A percentile compares a stretch with the other conserved stretches of the same genome.
Conservation (phyloP, 2,329 filamentous ascomycete genomes). For the Scedosporium boydii region DNA sequence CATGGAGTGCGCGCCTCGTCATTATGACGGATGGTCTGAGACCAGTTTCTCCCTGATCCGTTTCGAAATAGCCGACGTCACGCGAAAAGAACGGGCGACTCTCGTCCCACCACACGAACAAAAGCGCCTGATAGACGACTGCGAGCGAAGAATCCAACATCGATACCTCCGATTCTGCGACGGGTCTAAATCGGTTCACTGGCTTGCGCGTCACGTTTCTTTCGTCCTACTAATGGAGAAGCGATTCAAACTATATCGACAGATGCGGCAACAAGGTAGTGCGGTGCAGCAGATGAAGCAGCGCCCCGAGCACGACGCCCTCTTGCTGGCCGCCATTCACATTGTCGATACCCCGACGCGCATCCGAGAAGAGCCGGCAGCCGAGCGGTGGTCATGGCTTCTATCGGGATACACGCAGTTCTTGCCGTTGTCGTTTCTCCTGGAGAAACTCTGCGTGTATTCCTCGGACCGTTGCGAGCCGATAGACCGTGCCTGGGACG, state of each 20-base stretch:
- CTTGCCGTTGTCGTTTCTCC: not conserved
- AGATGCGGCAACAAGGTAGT: not conserved
- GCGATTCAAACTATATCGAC: not conserved
- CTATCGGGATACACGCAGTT: conserved; percentile 1
- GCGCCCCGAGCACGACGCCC: not conserved
- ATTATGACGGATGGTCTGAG: not conserved
- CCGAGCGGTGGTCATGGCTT: not conserved
- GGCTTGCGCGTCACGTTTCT: not conserved
- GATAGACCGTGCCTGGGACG: not conserved
- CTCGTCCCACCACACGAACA: not conserved
- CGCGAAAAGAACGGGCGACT: not conserved
- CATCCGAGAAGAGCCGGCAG: not conserved
- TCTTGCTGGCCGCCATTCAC: not conserved
- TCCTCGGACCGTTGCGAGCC: not conserved
- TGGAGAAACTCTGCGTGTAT: not conserved
- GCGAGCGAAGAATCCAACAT: not conserved
- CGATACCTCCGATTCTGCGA: not conserved
- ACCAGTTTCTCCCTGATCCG: not conserved
- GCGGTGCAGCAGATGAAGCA: not conserved
- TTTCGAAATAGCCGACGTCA: not conserved
- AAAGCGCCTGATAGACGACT: not conserved
- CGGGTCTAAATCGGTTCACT: not conserved
- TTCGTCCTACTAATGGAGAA: not conserved
- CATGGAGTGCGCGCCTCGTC: not conserved
- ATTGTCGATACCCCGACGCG: not conserved